Evolutionary conservation across 306 rosid species (phyloP), one percentile per base, ranked within the genome.

Genomic region (Rubus idaeus): DNA sequence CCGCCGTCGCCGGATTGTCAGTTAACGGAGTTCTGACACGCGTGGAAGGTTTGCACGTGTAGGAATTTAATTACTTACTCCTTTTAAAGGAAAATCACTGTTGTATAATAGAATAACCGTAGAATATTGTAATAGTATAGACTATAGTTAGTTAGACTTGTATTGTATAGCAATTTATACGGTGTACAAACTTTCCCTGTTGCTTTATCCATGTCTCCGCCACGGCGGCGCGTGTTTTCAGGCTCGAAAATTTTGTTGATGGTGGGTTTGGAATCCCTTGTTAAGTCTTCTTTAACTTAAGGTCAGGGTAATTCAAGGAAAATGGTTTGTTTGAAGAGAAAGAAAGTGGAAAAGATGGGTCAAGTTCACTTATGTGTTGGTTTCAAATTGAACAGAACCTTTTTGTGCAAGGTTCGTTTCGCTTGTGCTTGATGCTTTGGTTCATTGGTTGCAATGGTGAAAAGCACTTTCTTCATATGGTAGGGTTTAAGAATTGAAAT

Each of bases 1-100:
- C 89, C 90, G 39, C 80, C 91, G 42, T 91, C 97, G 8, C 93
- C 93, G 5, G 85, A 82, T 35, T 60, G 64, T 66, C 74, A 51
- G 47, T 39, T 69, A 12, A 63, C 78, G 66, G 86, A 75, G 64
- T 83, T 78, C 79, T 83, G 80, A 83, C 49, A 39, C 79, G 56
- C 44, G 42, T 55, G 77, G 39, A 42, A 42, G 66, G 1, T 37
- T 55, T 49, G 70, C 78, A 68, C 73, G 78, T 67, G 81, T 49
- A 58, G 30, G 61, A 6, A 66, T 37, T 58, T 12, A 30, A 60
- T 42, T n/a, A 37, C 71, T 75, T 40, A 40, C 47, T 5, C 71
- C 16, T 26, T 4, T 21, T 11, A 8, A 26, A 70, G 49, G 8
- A 23, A 67, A n/a, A 49, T 13, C 53, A 49, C 13, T 12, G 68